Conservation (phyloP, 2,329 filamentous ascomycete genomes). For the Pseudocercospora cruenta region DNA sequence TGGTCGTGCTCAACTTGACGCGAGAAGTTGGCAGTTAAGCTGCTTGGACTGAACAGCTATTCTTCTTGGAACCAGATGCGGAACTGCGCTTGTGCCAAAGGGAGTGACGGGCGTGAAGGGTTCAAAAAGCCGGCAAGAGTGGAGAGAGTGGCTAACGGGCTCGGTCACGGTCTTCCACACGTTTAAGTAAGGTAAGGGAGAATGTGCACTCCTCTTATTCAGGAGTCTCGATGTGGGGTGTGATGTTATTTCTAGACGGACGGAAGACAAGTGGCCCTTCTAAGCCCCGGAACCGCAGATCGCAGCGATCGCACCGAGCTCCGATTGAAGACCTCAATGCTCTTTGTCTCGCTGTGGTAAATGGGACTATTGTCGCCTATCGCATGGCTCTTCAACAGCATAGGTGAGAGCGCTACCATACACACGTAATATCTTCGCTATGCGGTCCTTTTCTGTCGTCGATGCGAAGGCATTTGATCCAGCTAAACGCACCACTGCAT, state of each 20-base stretch:
- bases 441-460: neutral
- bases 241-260: constrained; percentile 1
- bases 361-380: neutral
- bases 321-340: neutral
- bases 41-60: neutral
- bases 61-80: constrained; percentile 6
- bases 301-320: neutral
- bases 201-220: constrained; percentile 6
- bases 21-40: neutral
- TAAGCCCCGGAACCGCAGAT: neutral
- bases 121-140: neutral
- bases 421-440: neutral
- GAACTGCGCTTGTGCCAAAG: neutral
- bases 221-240: constrained; percentile 2
- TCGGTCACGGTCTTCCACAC: neutral
- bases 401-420: neutral
- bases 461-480: neutral
- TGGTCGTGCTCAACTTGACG: neutral
- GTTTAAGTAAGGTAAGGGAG: constrained; percentile 1
- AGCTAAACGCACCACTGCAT: neutral
- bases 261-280: neutral
- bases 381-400: neutral
- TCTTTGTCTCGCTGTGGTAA: neutral
- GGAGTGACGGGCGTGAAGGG: neutral
- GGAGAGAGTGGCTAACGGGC: neutral